phyloP scores from a whole-genome alignment of 768 basidiomycete genomes.

The Termitomyces sp. region DNA sequence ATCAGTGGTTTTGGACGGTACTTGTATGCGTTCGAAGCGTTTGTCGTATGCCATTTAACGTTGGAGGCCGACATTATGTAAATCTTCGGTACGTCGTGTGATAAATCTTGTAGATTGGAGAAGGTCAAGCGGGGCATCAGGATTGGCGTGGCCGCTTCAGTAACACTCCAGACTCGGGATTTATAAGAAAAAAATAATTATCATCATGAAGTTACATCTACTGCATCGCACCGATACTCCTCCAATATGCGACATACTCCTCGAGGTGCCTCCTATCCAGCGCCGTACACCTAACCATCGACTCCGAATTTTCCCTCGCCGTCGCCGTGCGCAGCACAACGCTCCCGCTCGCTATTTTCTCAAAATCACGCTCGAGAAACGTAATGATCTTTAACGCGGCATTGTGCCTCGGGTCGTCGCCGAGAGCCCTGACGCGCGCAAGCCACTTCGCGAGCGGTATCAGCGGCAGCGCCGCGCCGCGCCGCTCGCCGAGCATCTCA shows the following conservation, averaged over 20 bases:
- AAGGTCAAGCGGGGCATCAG: too few relatives aligned
- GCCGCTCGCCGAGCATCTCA: conserved; percentile 17
- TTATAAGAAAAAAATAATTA: too few relatives aligned
- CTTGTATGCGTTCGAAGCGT: too few relatives aligned
- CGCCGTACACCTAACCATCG: conserved; percentile 24
- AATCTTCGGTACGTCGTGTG: too few relatives aligned
- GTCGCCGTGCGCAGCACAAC: conserved; percentile 24
- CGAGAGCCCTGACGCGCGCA: conserved; percentile 20
- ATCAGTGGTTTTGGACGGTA: too few relatives aligned
- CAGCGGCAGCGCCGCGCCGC: conserved; percentile 16
- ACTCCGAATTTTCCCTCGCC: conserved; percentile 19
- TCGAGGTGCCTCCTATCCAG: conserved; percentile 24
- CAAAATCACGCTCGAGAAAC: conserved; percentile 29
- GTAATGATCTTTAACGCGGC: conserved; percentile 22
- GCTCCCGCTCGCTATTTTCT: conserved; percentile 23
- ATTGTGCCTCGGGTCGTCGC: conserved; percentile 21
- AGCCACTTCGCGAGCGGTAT: conserved; percentile 26
- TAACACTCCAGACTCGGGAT: too few relatives aligned
- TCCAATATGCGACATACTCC: conserved; percentile 28
- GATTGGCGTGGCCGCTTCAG: too few relatives aligned
- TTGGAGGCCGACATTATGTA: too few relatives aligned
- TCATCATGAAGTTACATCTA: too few relatives aligned
- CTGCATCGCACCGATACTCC: conserved; percentile 16
- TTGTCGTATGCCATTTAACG: too few relatives aligned
- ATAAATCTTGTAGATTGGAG: too few relatives aligned